Percentiles rank a stretch among this genome's conserved stretches.
phyloP scores from a whole-genome alignment of 2,329 filamentous ascomycete species.

The Fusarium drepaniforme region DNA sequence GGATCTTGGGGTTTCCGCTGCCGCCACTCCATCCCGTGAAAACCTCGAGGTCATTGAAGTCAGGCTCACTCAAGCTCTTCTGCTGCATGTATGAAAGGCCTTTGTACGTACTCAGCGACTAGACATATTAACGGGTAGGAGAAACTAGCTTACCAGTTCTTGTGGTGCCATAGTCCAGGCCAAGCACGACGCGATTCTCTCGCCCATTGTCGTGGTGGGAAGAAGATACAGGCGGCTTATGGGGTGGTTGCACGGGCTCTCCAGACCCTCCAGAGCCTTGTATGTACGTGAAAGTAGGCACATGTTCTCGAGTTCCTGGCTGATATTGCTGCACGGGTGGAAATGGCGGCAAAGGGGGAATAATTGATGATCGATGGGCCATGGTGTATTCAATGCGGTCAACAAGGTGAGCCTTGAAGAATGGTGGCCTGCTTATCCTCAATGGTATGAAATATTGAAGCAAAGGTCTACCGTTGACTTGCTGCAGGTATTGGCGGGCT shows the following conservation, averaged over 20 bases:
- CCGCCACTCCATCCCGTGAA: neutral
- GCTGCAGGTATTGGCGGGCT: neutral
- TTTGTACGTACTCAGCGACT: neutral
- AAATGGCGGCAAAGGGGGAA: neutral
- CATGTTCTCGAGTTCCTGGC: no score
- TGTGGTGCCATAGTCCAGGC: slow-evolving; percentile 4
- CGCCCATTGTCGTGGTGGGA: neutral
- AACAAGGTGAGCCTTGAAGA: neutral
- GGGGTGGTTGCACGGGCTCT: neutral
- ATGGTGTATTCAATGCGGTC: neutral
- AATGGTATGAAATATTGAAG: neutral
- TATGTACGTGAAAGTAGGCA: no score
- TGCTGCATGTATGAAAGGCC: slow-evolving; percentile 3
- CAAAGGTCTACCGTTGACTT: neutral
- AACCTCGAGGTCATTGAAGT: neutral
- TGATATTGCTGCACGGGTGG: no score
- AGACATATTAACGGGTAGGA: neutral
- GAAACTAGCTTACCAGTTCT: neutral
- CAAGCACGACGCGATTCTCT: slow-evolving; percentile 2
- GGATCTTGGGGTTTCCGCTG: slow-evolving; percentile 4
- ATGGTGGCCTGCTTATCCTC: neutral
- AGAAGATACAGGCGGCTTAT: neutral
- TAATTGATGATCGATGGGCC: neutral
- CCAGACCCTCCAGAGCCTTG: no score
- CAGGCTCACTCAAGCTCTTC: neutral